Evolutionary conservation across 495 filamentous ascomycete species (phyloP).

Genomic region (Penicillium pulvis): DNA sequence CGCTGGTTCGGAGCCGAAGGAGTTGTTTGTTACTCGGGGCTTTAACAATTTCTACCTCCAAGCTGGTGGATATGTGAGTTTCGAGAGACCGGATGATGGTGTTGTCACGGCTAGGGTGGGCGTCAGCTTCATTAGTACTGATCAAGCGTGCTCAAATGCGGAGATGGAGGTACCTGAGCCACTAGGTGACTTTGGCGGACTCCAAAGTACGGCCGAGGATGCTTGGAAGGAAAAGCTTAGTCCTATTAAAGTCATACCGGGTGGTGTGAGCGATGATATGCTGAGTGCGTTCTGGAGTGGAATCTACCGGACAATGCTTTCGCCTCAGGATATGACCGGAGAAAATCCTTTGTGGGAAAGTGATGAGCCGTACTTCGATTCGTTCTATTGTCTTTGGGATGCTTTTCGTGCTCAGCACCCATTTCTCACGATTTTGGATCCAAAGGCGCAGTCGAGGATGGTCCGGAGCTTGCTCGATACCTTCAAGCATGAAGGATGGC

Average conservation of each 20-base stretch:
- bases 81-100: slow-evolving; percentile 46
- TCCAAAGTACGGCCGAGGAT: slow-evolving; percentile 49
- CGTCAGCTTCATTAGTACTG: slow-evolving; percentile 67
- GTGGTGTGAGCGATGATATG: slow-evolving; percentile 51
- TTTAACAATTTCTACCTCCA: slow-evolving; percentile 63
- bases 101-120: slow-evolving; percentile 64
- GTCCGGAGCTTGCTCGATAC: slow-evolving; percentile 72
- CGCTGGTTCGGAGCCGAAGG: slow-evolving; percentile 56
- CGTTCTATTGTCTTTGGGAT: slow-evolving; percentile 78
- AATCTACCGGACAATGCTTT: slow-evolving; percentile 71
- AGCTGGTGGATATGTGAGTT: slow-evolving; percentile 64
- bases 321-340: slow-evolving; percentile 75
- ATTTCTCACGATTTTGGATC: slow-evolving; percentile 70
- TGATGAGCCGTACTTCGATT: slow-evolving; percentile 76
- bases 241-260: slow-evolving; percentile 57
- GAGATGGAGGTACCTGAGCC: slow-evolving; percentile 67
- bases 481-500: slow-evolving; percentile 68
- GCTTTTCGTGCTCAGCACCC: slow-evolving; percentile 70
- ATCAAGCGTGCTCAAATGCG: slow-evolving; percentile 67
- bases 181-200: slow-evolving; percentile 53
- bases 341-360: slow-evolving; percentile 76
- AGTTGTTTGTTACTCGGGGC: slow-evolving; percentile 56
- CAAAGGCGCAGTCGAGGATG: slow-evolving; percentile 62
- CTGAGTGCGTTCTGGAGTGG: slow-evolving; percentile 70
- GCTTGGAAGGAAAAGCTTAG: slow-evolving; percentile 67